Percentiles rank a stretch among this genome's conserved stretches.
These are phyloP conservation scores for Malus sieversii DNA, from an alignment of 306 rosid genomes.

Conservation along the genomic window DNA sequence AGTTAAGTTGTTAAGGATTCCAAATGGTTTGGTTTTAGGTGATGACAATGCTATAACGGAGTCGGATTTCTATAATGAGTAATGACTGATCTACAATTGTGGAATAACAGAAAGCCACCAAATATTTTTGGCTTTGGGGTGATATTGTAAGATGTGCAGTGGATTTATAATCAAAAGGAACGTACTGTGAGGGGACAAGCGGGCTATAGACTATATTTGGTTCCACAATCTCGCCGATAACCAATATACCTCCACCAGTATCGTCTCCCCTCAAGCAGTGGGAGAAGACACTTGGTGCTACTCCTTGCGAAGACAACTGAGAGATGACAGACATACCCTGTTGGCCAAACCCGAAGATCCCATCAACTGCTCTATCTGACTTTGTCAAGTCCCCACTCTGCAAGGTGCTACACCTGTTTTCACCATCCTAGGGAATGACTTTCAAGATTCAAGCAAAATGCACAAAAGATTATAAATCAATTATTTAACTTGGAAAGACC, in stretches of 20 bases:
- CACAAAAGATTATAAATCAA: not conserved
- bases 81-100: not conserved
- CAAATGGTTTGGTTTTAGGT: not conserved
- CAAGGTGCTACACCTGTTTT: slow-evolving; percentile 77
- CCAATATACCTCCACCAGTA: slow-evolving; percentile 87
- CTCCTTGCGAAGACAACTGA: slow-evolving; percentile 81
- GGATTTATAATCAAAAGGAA: slow-evolving; percentile 12
- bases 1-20: not conserved
- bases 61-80: not conserved
- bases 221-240: slow-evolving; percentile 85
- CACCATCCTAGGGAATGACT: slow-evolving; percentile 27
- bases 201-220: slow-evolving; percentile 81
- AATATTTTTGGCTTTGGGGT: not conserved
- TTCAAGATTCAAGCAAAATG: slow-evolving; percentile 20
- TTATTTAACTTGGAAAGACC: not conserved
- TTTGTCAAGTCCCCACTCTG: slow-evolving; percentile 88
- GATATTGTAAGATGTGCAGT: not conserved
- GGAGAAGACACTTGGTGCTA: slow-evolving; percentile 79
- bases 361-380: slow-evolving; percentile 85
- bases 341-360: slow-evolving; percentile 95
- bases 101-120: not conserved
- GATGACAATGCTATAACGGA: not conserved
- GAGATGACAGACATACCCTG: slow-evolving; percentile 79
- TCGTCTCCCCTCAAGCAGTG: slow-evolving; percentile 92
- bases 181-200: slow-evolving; percentile 88